Percentiles rank a stretch among this genome's conserved stretches.
Evolutionary conservation across 2,329 filamentous ascomycete species (phyloP).

Genomic region (Penicillium sp.): DNA sequence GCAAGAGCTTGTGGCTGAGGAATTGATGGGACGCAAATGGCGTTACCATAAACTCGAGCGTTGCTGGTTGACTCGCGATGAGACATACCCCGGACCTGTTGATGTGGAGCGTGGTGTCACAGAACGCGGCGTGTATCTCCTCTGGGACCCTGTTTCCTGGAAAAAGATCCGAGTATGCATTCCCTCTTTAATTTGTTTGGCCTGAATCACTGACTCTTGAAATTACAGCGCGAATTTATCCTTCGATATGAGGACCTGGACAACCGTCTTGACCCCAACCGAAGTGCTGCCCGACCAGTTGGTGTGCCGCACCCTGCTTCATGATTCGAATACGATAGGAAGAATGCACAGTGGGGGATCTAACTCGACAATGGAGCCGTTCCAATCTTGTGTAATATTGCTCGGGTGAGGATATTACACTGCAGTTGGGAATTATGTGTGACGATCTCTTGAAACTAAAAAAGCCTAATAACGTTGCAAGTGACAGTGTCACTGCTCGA

Average conservation of each 20-base stretch:
- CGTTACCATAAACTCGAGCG: conserved; percentile 55
- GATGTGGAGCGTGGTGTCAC: conserved; percentile 50
- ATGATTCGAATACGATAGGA: conserved; percentile 25
- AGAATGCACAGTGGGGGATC: conserved; percentile 14
- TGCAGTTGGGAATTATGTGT: conserved; percentile 25
- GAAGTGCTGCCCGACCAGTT: conserved; percentile 36
- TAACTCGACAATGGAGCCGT: conserved; percentile 35
- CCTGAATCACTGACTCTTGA: conserved; percentile 12
- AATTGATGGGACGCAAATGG: conserved; percentile 59
- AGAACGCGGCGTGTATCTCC: conserved; percentile 53
- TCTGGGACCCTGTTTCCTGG: conserved; percentile 53
- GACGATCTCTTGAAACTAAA: conserved; percentile 30
- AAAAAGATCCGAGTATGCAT: conserved; percentile 50
- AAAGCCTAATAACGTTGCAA: conserved; percentile 26
- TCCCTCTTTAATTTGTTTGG: background rate
- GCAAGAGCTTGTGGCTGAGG: conserved; percentile 66
- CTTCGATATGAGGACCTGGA: conserved; percentile 53
- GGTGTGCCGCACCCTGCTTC: conserved; percentile 40
- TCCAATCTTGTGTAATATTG: conserved; percentile 29
- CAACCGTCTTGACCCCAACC: conserved; percentile 45
- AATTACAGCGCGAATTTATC: conserved; percentile 47
- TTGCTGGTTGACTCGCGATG: conserved; percentile 54
- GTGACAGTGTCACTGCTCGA: background rate
- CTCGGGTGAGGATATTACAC: conserved; percentile 27
- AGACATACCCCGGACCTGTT: conserved; percentile 50